Evolutionary conservation across 2,329 filamentous ascomycete genomes (phyloP), one percentile per base, ranked within the genome.

Genomic region (Colletotrichum aenigma): DNA sequence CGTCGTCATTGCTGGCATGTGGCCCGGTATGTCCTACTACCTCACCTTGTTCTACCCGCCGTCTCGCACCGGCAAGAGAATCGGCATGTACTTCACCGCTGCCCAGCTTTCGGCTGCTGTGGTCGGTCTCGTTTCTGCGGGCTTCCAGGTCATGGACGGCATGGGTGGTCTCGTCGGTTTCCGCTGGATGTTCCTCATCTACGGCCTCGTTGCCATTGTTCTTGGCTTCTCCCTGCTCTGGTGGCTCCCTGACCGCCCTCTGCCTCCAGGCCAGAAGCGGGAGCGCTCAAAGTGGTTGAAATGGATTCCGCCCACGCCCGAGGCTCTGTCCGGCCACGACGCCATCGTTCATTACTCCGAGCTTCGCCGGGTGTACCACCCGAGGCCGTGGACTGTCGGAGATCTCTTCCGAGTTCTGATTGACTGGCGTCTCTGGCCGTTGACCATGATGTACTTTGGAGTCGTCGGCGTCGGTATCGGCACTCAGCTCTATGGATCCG

Each of bases 1-100:
- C 64, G 90, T 97, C 16, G 95, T 98, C 28, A 96, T 96, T 82
- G 96, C 96, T 2, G 96, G 96, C 62, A 96, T 98, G 93, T 98
- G 96, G 96, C 96, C 96, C 0, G 96, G 96, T 66, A 98, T 98
- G 96, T 92, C 95, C 12, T 97, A 97, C 83, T 98, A 98, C 81
- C 88, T 98, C 62, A 97, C 96, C 0, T 89, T 98, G 9, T 98
- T 98, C 87, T 98, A 98, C 81, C 96, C 96, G 8, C 95, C 96
- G 0, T 95, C 94, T 7, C 91, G 94, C 15, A 97, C 94, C 2
- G 96, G 94, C 16, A 97, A 97, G 86, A 91, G 96, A 52, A 97
- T 98, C 78, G 96, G 96, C 48, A 91, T 94, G 82, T 98, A 98
- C 86, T 98, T 95, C 82, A 98, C 95, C 3, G 96, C 96, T 1